These are phyloP conservation scores for Drosera capensis DNA, from an alignment of 148 eudicot species.

Conservation along the genomic window DNA sequence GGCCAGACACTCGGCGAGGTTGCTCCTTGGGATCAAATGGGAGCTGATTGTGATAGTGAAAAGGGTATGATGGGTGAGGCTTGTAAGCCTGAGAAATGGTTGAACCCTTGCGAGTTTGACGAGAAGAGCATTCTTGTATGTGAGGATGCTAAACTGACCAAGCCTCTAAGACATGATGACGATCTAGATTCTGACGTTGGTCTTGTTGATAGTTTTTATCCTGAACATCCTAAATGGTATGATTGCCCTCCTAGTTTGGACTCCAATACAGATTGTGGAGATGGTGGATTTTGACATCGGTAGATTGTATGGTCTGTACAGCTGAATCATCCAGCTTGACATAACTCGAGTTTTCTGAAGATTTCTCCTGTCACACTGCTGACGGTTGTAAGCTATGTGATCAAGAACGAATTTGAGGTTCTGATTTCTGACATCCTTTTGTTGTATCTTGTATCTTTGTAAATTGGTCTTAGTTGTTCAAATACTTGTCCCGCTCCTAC, in stretches of 20 bases:
- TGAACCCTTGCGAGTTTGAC: constrained; percentile 52
- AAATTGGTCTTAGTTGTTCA: too few relatives aligned
- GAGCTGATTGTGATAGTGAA: constrained; percentile 41
- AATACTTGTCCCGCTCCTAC: too few relatives aligned
- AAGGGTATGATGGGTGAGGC: constrained; percentile 48
- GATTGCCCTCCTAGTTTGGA: constrained; percentile 94
- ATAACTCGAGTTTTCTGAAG: constrained; percentile 14
- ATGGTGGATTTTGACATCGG: constrained; percentile 55
- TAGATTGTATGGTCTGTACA: constrained; percentile 39
- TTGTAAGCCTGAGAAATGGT: constrained; percentile 79
- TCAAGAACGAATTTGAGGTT: constrained; percentile 18
- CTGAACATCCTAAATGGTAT: constrained; percentile 85
- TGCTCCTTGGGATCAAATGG: constrained; percentile 68
- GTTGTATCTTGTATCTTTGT: too few relatives aligned
- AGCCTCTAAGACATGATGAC: constrained; percentile 54
- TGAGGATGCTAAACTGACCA: constrained; percentile 52
- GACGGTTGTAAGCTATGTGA: constrained; percentile 55
- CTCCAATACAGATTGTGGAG: constrained; percentile 63
- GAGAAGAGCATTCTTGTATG: constrained; percentile 66
- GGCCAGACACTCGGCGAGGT: constrained; percentile 73
- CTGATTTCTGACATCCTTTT: constrained; percentile 1
- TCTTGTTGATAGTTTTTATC: constrained; percentile 79
- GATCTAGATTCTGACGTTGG: constrained; percentile 57
- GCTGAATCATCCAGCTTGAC: constrained; percentile 25
- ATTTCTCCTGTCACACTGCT: constrained; percentile 15